Evolutionary conservation across 768 basidiomycete species (phyloP), one percentile per base, ranked within the genome.

Genomic region (Obba rivulosa): DNA sequence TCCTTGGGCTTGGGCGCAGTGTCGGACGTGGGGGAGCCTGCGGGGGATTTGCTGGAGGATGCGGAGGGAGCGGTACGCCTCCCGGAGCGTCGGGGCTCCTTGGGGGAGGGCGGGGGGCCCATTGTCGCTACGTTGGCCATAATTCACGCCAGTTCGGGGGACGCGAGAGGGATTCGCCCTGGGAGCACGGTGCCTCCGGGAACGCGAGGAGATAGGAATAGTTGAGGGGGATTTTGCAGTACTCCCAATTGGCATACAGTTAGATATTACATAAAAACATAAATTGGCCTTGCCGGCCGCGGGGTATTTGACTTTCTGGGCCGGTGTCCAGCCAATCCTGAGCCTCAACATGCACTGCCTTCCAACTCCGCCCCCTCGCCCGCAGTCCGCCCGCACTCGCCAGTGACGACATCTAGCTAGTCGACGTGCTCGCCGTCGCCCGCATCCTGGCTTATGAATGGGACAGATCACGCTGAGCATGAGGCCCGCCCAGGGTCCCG

Each of bases 71-170:
- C 78, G 49, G 83, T 82, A 49, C 86, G 85, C 57, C 87, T 72
- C 37, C 83, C 85, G 56, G 87, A 88, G 54, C 87, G 83, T 57
- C 87, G 75, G 44, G 84, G 83, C 68, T 88, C 87, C 61, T 83
- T 74, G 36, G 84, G 86, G 49, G 85, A 86, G 42, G 83, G 75
- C 5, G 86, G 85, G 13, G 86, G 86, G 40, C 85, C 86, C 86
- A 88, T 88, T 43, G 77, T 66, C 41, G 77, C 77, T 41, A 78
- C 70, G 63, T 83, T 82, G 45, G 83, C 77, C 85, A 86, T 62
- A 49, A 58, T 45, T 45, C 48, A 21, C 34, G 41, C 22, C 17
- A 18, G 48, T 14, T 13, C 17, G 34, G 34, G 45, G 20, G 17
- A 35, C 24, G 45, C 16, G 28, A 31, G 28, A 7, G 28, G 28